Percentiles rank a stretch among this genome's conserved stretches.
Conservation (phyloP, 1,284 basidiomycete genomes). For the Moniliella sp. region DNA sequence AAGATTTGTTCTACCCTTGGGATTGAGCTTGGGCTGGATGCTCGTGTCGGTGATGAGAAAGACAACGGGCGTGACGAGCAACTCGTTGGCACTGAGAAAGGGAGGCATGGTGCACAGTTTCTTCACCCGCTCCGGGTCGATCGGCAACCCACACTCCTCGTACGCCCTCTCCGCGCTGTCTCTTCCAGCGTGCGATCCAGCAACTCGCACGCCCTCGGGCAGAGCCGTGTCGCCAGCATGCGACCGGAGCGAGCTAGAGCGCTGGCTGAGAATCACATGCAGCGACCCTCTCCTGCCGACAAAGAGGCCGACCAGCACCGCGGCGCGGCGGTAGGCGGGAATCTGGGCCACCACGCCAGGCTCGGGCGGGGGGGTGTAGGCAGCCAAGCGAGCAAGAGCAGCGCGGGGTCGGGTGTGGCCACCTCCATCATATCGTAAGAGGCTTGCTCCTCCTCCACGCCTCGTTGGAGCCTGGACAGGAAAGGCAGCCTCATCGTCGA, state of each 20-base stretch:
- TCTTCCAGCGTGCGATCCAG: slow-evolving; percentile 16
- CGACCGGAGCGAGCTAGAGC: slow-evolving; percentile 9
- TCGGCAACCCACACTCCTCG: slow-evolving; percentile 21
- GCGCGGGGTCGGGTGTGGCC: too few species aligned
- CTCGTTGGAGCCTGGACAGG: too few species aligned
- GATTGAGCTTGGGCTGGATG: slow-evolving; percentile 10
- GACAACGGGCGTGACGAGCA: slow-evolving; percentile 26
- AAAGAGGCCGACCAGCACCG: slow-evolving; percentile 20
- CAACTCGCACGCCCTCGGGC: slow-evolving; percentile 25
- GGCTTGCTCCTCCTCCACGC: too few species aligned
- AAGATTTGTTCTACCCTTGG: slow-evolving; percentile 15
- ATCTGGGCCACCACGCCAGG: slow-evolving; percentile 5
- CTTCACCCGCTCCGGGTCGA: slow-evolving; percentile 8
- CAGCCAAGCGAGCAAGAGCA: too few species aligned
- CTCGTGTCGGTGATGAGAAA: slow-evolving; percentile 13
- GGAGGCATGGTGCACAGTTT: slow-evolving; percentile 20
- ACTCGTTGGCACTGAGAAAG: slow-evolving; percentile 25
- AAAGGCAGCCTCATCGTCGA: too few species aligned
- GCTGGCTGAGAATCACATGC: slow-evolving; percentile 20
- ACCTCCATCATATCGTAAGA: too few species aligned
- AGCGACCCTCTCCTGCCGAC: slow-evolving; percentile 17
- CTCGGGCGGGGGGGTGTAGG: slow-evolving; percentile 8
- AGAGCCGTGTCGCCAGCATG: slow-evolving; percentile 29
- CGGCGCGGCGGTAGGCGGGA: slow-evolving; percentile 23
- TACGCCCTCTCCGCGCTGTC: slow-evolving; percentile 12